Percentiles rank a stretch among this genome's conserved stretches.
These are phyloP conservation scores for Aspergillus arachidicola DNA, from an alignment of 2,329 filamentous ascomycete species.

Conservation along the genomic window DNA sequence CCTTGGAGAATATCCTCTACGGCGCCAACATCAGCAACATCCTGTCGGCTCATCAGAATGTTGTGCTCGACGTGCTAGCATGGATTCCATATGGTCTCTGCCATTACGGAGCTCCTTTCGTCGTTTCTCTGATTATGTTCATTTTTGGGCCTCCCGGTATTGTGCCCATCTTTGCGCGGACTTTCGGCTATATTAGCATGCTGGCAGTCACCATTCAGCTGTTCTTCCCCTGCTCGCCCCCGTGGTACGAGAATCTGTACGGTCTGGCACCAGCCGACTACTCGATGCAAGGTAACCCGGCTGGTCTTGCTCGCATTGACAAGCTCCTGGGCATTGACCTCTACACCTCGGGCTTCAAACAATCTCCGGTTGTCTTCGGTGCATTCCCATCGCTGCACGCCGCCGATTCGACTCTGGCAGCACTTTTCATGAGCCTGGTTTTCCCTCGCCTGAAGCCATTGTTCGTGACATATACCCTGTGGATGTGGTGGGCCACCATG, in stretches of 20 bases:
- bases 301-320: conserved; percentile 86
- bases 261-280: conserved; percentile 90
- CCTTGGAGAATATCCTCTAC: conserved; percentile 94
- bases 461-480: conserved; percentile 81
- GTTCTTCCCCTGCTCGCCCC: conserved; percentile 88
- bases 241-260: conserved; percentile 95
- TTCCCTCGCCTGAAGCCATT: conserved; percentile 81
- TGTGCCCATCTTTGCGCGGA: conserved; percentile 78
- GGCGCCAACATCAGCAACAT: conserved; percentile 96
- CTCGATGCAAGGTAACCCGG: conserved; percentile 84
- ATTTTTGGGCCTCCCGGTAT: conserved; percentile 85
- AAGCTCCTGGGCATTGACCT: conserved; percentile 86
- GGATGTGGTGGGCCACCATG: conserved; percentile 99
- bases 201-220: conserved; percentile 85
- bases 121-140: conserved; percentile 80
- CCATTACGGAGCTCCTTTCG: conserved; percentile 83
- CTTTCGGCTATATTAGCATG: conserved; percentile 92
- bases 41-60: conserved; percentile 83
- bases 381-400: conserved; percentile 94
- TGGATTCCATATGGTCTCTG: conserved; percentile 93
- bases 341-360: conserved; percentile 90
- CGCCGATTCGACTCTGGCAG: conserved; percentile 84
- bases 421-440: conserved; percentile 88
- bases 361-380: conserved; percentile 88
- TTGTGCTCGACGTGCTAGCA: conserved; percentile 80